Percentiles rank a stretch among this genome's conserved stretches.
phyloP scores from a whole-genome alignment of 306 rosid genomes.

The Ormosia semicastrata region DNA sequence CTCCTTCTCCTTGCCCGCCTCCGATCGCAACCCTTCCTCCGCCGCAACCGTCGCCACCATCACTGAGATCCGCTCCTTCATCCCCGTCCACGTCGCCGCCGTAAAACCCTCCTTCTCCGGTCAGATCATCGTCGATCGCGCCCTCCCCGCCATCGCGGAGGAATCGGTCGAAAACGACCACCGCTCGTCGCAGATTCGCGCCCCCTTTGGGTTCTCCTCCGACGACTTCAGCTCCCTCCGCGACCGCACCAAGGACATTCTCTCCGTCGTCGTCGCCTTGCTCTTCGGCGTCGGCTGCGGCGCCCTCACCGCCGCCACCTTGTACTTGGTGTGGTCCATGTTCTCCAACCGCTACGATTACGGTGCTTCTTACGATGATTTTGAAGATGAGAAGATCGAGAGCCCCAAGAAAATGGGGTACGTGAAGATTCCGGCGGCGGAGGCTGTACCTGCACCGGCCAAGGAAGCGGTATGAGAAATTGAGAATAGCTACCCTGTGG shows the following conservation, averaged over 20 bases:
- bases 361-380: constrained; percentile 21
- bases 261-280: constrained; percentile 65
- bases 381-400: constrained; percentile 20
- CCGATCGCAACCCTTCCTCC: constrained; percentile 14
- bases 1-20: constrained; percentile 46
- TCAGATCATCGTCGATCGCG: constrained; percentile 22
- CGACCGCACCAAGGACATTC: constrained; percentile 72
- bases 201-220: constrained; percentile 31
- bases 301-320: constrained; percentile 69
- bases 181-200: neutral
- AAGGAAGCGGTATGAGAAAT: constrained; percentile 35
- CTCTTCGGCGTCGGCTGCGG: constrained; percentile 85
- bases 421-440: constrained; percentile 52
- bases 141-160: neutral
- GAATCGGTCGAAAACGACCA: neutral
- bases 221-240: constrained; percentile 67
- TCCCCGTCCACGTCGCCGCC: neutral
- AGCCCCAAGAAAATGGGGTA: constrained; percentile 66
- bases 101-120: neutral
- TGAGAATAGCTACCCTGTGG: neutral
- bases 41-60: constrained; percentile 41
- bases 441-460: constrained; percentile 29
- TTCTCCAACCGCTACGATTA: constrained; percentile 42
- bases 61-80: constrained; percentile 32
- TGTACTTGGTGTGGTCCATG: constrained; percentile 65